Evolutionary conservation across 2,329 filamentous ascomycete species (phyloP).

Genomic region (Hypoxylon rubiginosum): DNA sequence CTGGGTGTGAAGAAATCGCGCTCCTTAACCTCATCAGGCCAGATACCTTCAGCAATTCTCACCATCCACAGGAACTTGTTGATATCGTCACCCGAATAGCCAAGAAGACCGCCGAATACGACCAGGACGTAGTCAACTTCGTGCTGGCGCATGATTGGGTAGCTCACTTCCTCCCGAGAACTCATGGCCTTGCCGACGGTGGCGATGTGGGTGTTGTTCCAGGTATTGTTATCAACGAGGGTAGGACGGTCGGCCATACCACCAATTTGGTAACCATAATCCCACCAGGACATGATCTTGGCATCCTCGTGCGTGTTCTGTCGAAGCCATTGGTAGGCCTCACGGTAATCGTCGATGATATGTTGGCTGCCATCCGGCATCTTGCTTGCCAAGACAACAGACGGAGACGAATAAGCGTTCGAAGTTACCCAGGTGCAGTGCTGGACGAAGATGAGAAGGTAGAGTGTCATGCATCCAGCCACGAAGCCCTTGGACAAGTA

Average conservation of each 20-base stretch:
- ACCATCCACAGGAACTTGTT: conserved; percentile 99
- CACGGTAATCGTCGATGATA: conserved; percentile 99
- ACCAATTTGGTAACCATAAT: conserved; percentile 99
- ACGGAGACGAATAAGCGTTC: conserved; percentile 98
- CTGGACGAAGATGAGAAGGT: conserved; percentile 91
- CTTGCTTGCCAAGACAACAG: conserved; percentile 92
- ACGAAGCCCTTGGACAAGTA: conserved; percentile 84
- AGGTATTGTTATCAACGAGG: conserved; percentile 99
- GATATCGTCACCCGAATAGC: conserved; percentile 98
- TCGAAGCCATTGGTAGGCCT: conserved; percentile 99
- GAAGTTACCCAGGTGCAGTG: conserved; percentile 99
- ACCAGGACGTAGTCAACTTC: conserved; percentile 99
- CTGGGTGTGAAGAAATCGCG: conserved; percentile 93
- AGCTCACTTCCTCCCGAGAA: conserved; percentile 96
- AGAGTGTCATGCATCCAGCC: conserved; percentile 78
- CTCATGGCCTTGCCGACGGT: conserved; percentile 99
- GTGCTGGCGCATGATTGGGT: conserved; percentile 97
- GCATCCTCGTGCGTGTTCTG: conserved; percentile 96
- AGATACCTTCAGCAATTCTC: conserved; percentile 97
- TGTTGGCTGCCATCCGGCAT: conserved; percentile 95
- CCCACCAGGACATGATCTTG: conserved; percentile 99
- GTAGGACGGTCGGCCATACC: conserved; percentile 99
- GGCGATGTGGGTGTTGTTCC: conserved; percentile 99
- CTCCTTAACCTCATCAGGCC: conserved; percentile 99
- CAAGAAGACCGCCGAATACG: conserved; percentile 94